Evolutionary conservation across 2,329 filamentous ascomycete genomes (phyloP), one percentile per base, ranked within the genome.

Genomic region (Alternaria novae-zelandiae): DNA sequence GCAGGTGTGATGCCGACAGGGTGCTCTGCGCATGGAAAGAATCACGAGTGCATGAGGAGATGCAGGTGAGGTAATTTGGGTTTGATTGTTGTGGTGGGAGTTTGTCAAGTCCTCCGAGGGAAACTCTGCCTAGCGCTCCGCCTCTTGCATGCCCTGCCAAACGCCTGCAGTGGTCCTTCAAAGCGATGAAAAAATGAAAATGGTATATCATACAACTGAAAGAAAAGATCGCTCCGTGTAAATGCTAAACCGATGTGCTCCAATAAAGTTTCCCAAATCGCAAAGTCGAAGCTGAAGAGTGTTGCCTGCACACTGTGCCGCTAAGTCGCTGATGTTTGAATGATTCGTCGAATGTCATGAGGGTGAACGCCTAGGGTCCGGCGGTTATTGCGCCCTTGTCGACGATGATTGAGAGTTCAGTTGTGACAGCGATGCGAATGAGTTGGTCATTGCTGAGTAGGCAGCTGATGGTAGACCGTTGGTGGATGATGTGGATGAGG

Each of bases 381-480:
- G 5, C 43, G 45, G 45, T 57, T 73, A 78, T 66, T 69, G 71
- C n/a, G 68, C 66, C 56, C 70, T 71, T 61, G 67, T 67, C 51
- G 70, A 69, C 57, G 70, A 69, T 46, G 69, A 60, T 17, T 63
- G 30, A 13, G 69, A 63, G 26, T 66, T 70, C 57, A 72, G 61
- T 64, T 77, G 73, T 21, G 75, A 76, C 25, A 81, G 78, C 45
- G 79, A 81, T 28, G 79, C 79, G 60, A 81, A 81, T 2, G 79
- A 80, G 54, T 65, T 76, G 13, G 79, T 81, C 78, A 81, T 71
- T 20, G 79, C 79, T 25, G 79, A 81, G 67, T 81, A 81, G 45
- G 76, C 67, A 28, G 71, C 68, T 47, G 65, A 45, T 59, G 69
- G 65, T n/a, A 65, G 69, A 12, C 61, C 46, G 59, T 68, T 74